Conservation (phyloP, 176 grass and related monocot genomes). For the Zoysia pacifica region DNA sequence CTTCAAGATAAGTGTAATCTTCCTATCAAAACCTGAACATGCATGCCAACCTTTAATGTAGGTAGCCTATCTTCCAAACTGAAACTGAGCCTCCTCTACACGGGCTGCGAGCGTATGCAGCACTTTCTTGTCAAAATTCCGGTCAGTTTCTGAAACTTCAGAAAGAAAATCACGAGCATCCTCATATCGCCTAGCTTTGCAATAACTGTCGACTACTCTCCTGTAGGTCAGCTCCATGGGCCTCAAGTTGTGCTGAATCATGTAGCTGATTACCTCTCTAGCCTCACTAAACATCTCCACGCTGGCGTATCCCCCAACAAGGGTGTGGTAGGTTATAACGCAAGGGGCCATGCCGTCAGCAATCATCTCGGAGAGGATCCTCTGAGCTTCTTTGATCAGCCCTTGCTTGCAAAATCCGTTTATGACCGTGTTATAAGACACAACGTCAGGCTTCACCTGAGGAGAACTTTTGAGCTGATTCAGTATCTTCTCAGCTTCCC, state of each 20-base stretch:
- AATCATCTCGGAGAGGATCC: slow-evolving; percentile 79
- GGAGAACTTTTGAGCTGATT: slow-evolving; percentile 62
- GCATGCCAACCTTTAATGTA: neutral
- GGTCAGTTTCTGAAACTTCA: slow-evolving; percentile 50
- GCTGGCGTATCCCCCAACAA: slow-evolving; percentile 67
- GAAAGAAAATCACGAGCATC: slow-evolving; percentile 64
- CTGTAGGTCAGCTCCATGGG: slow-evolving; percentile 80
- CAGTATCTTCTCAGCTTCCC: slow-evolving; percentile 77
- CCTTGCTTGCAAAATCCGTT: slow-evolving; percentile 96
- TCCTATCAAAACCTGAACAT: slow-evolving; percentile 27
- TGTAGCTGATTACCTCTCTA: slow-evolving; percentile 75
- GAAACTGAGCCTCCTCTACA: slow-evolving; percentile 41
- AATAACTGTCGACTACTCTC: slow-evolving; percentile 70
- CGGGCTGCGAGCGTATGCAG: slow-evolving; percentile 4
- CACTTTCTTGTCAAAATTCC: slow-evolving; percentile 38
- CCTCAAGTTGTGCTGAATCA: slow-evolving; percentile 72
- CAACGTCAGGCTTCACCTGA: slow-evolving; percentile 64
- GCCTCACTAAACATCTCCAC: slow-evolving; percentile 76
- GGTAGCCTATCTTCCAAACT: slow-evolving; percentile 31
- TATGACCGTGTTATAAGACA: slow-evolving; percentile 93
- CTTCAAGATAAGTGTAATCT: slow-evolving; percentile 10
- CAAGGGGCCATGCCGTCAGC: slow-evolving; percentile 65
- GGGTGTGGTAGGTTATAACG: slow-evolving; percentile 73
- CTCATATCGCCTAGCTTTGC: slow-evolving; percentile 59
- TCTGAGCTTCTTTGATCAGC: slow-evolving; percentile 76